phyloP scores from a whole-genome alignment of 257 asterid genomes.

The Scutellaria minor region DNA sequence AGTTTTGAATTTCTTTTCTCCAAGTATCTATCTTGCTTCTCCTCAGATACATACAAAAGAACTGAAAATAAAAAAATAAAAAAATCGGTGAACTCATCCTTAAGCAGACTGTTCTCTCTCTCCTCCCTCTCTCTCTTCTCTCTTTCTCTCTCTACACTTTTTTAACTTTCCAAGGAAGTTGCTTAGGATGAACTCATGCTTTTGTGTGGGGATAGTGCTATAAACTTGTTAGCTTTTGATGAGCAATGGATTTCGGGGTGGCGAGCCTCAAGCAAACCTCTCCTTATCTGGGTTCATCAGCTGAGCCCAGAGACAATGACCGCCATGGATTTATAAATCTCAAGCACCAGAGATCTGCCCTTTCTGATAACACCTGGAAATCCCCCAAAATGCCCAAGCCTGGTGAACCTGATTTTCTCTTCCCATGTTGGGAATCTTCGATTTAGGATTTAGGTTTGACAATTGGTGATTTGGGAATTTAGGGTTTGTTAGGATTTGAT shows the following conservation, averaged over 20 bases:
- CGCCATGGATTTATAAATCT: slow-evolving; percentile 51
- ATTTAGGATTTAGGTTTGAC: too few relatives aligned
- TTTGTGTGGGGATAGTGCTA: slow-evolving; percentile 31
- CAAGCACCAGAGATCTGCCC: slow-evolving; percentile 50
- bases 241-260: slow-evolving; percentile 52
- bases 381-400: slow-evolving; percentile 44
- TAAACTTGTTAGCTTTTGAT: slow-evolving; percentile 32
- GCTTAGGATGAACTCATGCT: slow-evolving; percentile 55
- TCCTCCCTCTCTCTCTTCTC: too few relatives aligned
- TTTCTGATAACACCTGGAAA: slow-evolving; percentile 42
- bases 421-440: too few relatives aligned
- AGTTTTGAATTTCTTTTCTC: neutral
- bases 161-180: slow-evolving; percentile 41
- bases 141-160: slow-evolving; percentile 24
- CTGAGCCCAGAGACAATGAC: slow-evolving; percentile 36
- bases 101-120: slow-evolving; percentile 7
- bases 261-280: slow-evolving; percentile 40
- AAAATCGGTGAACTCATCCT: slow-evolving; percentile 31
- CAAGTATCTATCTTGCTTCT: slow-evolving; percentile 35
- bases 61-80: slow-evolving; percentile 6
- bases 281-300: slow-evolving; percentile 33
- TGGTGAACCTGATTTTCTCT: slow-evolving; percentile 39
- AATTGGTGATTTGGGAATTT: too few relatives aligned
- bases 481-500: too few relatives aligned
- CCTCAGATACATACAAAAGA: slow-evolving; percentile 18